Conservation (phyloP, 2,329 filamentous ascomycete species). For the Clonostachys byssicola region DNA sequence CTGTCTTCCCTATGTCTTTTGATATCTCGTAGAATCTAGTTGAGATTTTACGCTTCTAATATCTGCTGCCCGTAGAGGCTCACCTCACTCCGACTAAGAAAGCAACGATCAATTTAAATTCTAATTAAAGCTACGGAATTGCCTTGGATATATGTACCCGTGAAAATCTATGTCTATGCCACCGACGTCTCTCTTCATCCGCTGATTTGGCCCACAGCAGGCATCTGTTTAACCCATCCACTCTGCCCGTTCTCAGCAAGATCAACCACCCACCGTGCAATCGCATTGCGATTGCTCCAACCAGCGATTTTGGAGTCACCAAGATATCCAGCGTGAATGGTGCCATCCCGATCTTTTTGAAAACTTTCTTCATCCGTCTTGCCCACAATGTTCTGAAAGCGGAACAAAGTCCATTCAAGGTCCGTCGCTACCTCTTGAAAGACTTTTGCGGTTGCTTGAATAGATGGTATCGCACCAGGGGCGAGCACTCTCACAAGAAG, state of each 20-base stretch:
- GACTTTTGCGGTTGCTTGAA: conserved; percentile 8
- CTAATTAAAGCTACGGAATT: no score
- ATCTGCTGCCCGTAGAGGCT: no score
- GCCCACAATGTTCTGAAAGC: conserved; percentile 17
- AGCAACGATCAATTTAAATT: no score
- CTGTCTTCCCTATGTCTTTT: no score
- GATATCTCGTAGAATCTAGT: no score
- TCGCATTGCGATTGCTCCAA: conserved; percentile 7
- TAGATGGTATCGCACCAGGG: conserved; percentile 1
- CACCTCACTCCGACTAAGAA: no score
- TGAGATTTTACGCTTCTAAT: no score
- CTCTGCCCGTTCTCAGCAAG: background rate
- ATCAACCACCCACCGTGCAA: conserved; percentile 20
- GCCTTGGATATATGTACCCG: no score
- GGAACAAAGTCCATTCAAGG: conserved; percentile 20
- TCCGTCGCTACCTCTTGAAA: conserved; percentile 12
- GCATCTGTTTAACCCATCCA: conserved; percentile 14
- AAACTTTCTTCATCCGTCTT: conserved; percentile 14
- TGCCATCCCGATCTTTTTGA: conserved; percentile 15
- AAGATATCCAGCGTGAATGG: conserved; percentile 9
- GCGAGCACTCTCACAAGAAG: background rate
- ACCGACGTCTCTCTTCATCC: no score
- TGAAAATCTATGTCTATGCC: no score
- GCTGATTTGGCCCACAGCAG: conserved; percentile 3
- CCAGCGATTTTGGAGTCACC: conserved; percentile 7